Percentiles rank a stretch among this genome's conserved stretches.
phyloP scores from a whole-genome alignment of 116 monocot species.

The Posidonia oceanica region DNA sequence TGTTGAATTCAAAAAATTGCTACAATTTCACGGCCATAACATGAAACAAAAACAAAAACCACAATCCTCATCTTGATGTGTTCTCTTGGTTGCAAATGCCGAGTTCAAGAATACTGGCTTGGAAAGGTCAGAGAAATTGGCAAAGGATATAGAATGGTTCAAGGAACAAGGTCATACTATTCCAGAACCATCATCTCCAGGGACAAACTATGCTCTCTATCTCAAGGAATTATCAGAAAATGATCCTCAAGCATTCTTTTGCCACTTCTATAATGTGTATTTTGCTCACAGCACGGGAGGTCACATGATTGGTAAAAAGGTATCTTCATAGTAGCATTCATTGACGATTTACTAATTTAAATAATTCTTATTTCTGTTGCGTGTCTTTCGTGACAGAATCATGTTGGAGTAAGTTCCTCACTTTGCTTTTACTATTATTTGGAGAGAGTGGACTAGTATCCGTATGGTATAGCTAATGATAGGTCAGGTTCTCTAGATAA shows the following conservation, averaged over 20 bases:
- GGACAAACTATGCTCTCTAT: slow-evolving; percentile 49
- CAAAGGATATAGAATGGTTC: slow-evolving; percentile 88
- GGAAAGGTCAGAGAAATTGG: slow-evolving; percentile 71
- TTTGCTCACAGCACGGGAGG: slow-evolving; percentile 97
- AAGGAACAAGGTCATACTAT: slow-evolving; percentile 75
- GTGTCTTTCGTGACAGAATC: slow-evolving; percentile 15
- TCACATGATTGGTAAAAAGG: slow-evolving; percentile 96
- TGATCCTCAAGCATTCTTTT: slow-evolving; percentile 93
- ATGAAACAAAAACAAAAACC: no score
- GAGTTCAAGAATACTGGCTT: slow-evolving; percentile 81
- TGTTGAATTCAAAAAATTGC: no score
- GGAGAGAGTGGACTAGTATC: no score
- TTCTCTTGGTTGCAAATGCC: slow-evolving; percentile 46
- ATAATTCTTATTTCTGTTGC: slow-evolving; percentile 3
- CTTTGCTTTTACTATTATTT: no score
- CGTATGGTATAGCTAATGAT: no score
- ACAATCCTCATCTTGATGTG: no score
- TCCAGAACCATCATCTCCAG: slow-evolving; percentile 76
- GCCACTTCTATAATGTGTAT: slow-evolving; percentile 93
- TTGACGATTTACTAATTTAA: no score
- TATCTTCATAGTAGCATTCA: background rate
- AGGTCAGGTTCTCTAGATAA: no score
- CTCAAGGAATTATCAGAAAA: slow-evolving; percentile 64
- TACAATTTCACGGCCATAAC: no score
- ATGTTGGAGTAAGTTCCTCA: background rate